Percentiles rank a stretch among this genome's conserved stretches.
These are phyloP conservation scores for Chrysochromulina parva DNA, from an alignment of 78 protist genomes.

Conservation along the genomic window DNA sequence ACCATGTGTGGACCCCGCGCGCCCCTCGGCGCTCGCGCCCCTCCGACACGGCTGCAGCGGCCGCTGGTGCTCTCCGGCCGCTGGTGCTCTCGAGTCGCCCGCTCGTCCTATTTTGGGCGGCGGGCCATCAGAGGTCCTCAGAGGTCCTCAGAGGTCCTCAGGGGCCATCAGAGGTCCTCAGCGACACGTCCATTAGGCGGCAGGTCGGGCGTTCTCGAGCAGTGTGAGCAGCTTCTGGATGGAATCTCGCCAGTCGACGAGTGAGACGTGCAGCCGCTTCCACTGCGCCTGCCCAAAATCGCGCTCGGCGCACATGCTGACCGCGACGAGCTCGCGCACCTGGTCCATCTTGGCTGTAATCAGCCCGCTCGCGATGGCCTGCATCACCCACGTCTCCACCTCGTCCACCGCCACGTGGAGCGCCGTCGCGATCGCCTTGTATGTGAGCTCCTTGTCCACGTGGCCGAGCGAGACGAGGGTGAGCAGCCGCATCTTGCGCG, in stretches of 20 bases:
- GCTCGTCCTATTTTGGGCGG: too few relatives aligned
- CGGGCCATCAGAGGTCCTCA: too few relatives aligned
- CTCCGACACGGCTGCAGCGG: too few relatives aligned
- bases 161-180: too few relatives aligned
- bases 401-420: not conserved
- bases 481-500: conserved; percentile 12
- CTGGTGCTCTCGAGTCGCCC: too few relatives aligned
- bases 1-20: too few relatives aligned
- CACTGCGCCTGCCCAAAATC: not conserved
- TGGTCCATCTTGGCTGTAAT: not conserved
- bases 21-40: too few relatives aligned
- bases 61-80: too few relatives aligned
- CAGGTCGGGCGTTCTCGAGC: not conserved
- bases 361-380: not conserved
- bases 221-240: not conserved
- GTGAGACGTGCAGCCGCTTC: not conserved
- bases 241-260: not conserved
- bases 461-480: not conserved
- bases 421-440: not conserved
- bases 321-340: not conserved
- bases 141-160: too few relatives aligned
- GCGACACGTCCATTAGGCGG: too few relatives aligned
- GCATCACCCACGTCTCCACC: conserved; percentile 1
- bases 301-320: not conserved
- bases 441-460: not conserved